Base-by-base conservation (phyloP, 345 rosid species). In the Salix koriyanagi region DNA sequence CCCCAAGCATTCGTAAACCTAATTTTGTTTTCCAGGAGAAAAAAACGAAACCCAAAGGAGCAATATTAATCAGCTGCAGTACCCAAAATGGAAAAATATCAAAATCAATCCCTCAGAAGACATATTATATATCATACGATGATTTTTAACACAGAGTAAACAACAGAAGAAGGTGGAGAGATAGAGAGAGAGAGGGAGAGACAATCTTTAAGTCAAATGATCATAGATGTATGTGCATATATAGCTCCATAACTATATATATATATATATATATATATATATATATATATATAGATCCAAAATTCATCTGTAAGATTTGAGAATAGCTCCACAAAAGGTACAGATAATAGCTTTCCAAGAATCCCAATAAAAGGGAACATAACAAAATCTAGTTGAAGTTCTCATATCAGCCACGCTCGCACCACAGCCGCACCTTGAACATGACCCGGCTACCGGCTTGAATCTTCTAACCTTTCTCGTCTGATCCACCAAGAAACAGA, bases 401-500 rank as follows among this genome's bases (percentile, higher is more conserved):
- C 60, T 88, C 90, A 92, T 89, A 67, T 90, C 87, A 16, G 91
- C 97, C 14, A 92, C 86, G 75, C 91, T 90, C 0, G 90, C 97
- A 1, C 97, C 86, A 0, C 82, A 34, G 44, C 91, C 84, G 65
- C 94, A 92, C 66, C 89, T 77, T 7, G 92, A 87, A 67, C 97
- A 92, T 2, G 76, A 73, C 64, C 92, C 93, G 21, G 97, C 97
- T 69, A 83, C 94, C 67, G 94, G 97, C 83, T 92, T 92, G 76
- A 84, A 79, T 61, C 88, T 78, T 68, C 84, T 79, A 18, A 87
- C 74, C 70, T 75, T 85, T 83, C 81, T 88, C 73, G 42, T 88
- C 75, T 89, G 97, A 77, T 92, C 97, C 64, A 90, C 93, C 82
- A 92, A 65, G 80, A 92, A 92, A 72, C 93, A 90, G 85, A 90